Conservation (phyloP, 768 basidiomycete genomes). For the Pleurotus giganteus region DNA sequence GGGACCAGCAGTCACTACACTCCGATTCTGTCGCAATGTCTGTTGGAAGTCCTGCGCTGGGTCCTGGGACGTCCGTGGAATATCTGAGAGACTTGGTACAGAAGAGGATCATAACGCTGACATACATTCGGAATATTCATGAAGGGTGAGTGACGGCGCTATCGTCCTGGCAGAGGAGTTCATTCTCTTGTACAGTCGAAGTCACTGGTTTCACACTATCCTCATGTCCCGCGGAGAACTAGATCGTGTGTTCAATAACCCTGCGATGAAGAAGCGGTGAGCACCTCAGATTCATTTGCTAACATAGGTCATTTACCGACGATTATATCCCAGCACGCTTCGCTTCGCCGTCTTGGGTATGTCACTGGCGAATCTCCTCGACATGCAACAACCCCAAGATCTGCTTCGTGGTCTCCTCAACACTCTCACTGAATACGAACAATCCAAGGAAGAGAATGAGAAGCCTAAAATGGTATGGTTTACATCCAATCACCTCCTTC, state of each 20-base stretch:
- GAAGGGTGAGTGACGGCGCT: constrained; percentile 63
- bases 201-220: constrained; percentile 89
- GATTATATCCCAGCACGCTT: constrained; percentile 51
- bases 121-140: constrained; percentile 81
- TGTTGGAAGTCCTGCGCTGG: constrained; percentile 43
- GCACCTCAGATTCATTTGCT: background rate
- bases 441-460: constrained; percentile 69
- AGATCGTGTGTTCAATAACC: constrained; percentile 70
- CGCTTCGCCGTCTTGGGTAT: constrained; percentile 85
- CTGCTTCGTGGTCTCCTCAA: constrained; percentile 73
- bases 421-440: constrained; percentile 75
- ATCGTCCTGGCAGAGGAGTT: constrained; percentile 6
- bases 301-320: background rate
- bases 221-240: constrained; percentile 73
- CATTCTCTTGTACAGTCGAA: constrained; percentile 44
- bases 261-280: constrained; percentile 77
- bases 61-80: constrained; percentile 67
- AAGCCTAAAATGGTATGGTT: constrained; percentile 70
- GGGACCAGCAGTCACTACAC: constrained; percentile 70
- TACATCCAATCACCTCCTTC: background rate
- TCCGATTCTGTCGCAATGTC: constrained; percentile 38
- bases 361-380: constrained; percentile 80
- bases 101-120: constrained; percentile 83
- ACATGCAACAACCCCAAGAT: constrained; percentile 78
- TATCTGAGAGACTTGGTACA: constrained; percentile 76